A percentile compares a stretch with the other conserved stretches of the same genome.
Evolutionary conservation across 225 moss, liverwort and hornwort species (phyloP).

Genomic region (Neckera pumila): DNA sequence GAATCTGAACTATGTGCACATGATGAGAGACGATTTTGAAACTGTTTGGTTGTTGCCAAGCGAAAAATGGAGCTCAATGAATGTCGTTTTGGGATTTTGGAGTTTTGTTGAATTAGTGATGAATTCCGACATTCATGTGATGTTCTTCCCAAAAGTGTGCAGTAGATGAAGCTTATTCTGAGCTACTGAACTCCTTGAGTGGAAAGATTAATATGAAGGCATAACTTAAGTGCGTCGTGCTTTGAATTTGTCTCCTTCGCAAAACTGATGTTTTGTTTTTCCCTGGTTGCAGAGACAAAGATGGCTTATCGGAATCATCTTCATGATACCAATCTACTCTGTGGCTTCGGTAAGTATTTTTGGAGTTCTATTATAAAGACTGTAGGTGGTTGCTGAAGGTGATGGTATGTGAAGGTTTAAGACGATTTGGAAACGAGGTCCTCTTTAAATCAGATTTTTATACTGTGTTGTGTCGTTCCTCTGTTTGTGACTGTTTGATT

Average conservation of each 20-base stretch:
- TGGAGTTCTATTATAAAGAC: neutral
- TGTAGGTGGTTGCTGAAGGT: neutral
- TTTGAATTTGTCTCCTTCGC: neutral
- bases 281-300: constrained; percentile 50
- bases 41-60: neutral
- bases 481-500: neutral
- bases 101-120: neutral
- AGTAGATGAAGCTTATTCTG: neutral
- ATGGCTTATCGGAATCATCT: constrained; percentile 82
- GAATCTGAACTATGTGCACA: neutral
- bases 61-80: neutral
- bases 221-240: neutral
- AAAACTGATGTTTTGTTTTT: neutral
- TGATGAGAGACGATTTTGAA: neutral
- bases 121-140: neutral
- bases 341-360: constrained; percentile 58
- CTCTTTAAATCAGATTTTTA: neutral
- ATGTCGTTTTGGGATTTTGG: neutral
- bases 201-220: neutral
- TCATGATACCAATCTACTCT: constrained; percentile 83
- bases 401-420: neutral
- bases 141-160: neutral
- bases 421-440: neutral
- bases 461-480: neutral
- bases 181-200: neutral